phyloP scores from a whole-genome alignment of 2,329 filamentous ascomycete genomes.

The Sporothrix globosa region DNA sequence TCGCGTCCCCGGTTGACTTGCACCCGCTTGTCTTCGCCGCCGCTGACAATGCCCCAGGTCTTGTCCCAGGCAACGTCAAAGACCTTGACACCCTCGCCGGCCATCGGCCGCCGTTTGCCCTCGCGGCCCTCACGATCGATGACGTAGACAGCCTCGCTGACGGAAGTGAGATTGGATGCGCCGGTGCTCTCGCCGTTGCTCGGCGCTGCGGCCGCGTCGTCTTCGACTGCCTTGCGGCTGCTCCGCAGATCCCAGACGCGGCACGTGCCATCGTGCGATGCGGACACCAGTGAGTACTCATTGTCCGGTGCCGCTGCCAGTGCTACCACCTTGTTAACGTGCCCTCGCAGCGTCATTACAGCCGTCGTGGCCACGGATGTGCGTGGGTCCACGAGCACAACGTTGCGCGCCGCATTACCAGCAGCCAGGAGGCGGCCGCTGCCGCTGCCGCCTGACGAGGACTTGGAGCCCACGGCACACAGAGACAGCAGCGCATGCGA shows the following conservation, averaged over 20 bases:
- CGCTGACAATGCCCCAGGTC: conserved; percentile 85
- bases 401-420: conserved; percentile 82
- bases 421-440: conserved; percentile 58
- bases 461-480: conserved; percentile 63
- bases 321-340: conserved; percentile 71
- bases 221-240: conserved; percentile 56
- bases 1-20: conserved; percentile 79
- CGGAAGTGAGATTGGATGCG: conserved; percentile 47
- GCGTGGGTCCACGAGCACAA: conserved; percentile 91
- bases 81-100: conserved; percentile 86
- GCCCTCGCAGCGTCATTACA: conserved; percentile 88
- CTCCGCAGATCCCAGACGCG: conserved; percentile 91
- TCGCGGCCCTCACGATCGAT: conserved; percentile 71
- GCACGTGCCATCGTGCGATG: conserved; percentile 89
- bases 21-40: conserved; percentile 89
- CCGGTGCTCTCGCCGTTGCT: conserved; percentile 7
- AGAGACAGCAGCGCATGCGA: conserved; percentile 82
- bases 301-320: conserved; percentile 61
- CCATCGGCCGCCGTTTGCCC: conserved; percentile 65
- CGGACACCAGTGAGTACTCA: conserved; percentile 82
- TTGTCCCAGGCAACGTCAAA: conserved; percentile 86
- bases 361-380: conserved; percentile 74
- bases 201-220: conserved; percentile 19
- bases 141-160: conserved; percentile 74
- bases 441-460: not conserved